phyloP scores from a whole-genome alignment of 331 rosid species.

The Malus hybrid region DNA sequence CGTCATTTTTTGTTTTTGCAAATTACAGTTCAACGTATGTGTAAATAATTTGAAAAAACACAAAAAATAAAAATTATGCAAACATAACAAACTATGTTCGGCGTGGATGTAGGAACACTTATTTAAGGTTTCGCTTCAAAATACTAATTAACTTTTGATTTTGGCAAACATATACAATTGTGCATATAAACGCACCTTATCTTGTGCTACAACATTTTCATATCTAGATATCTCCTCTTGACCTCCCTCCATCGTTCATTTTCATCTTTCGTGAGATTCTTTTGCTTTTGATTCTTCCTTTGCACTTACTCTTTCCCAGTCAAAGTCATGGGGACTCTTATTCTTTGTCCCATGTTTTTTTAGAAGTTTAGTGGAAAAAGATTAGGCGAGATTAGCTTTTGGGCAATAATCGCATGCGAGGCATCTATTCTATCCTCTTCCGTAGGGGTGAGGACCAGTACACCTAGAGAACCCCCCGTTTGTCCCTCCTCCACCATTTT shows the following conservation, averaged over 20 bases:
- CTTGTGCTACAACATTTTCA: neutral
- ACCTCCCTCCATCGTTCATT: constrained; percentile 2
- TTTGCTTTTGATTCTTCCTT: neutral
- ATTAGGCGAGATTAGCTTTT: no score
- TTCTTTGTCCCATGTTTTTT: neutral
- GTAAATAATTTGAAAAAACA: neutral
- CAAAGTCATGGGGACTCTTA: constrained; percentile 7
- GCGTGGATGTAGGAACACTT: no score
- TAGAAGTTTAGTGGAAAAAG: no score
- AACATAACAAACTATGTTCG: no score
- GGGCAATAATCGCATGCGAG: no score
- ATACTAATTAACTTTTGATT: neutral
- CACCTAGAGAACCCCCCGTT: no score
- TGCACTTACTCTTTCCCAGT: neutral
- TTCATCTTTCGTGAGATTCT: neutral
- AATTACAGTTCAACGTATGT: no score
- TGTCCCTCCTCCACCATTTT: no score
- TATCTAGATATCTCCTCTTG: neutral
- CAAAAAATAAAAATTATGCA: no score
- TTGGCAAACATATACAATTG: neutral
- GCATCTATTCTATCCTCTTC: rapidly evolving
- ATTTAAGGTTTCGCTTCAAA: no score
- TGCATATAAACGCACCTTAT: neutral
- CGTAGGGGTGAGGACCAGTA: no score
- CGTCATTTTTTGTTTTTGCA: no score